Percentiles rank a stretch among this genome's conserved stretches.
Conservation (phyloP, 139 green algal genomes). For the Chlorokybus atmophyticus region DNA sequence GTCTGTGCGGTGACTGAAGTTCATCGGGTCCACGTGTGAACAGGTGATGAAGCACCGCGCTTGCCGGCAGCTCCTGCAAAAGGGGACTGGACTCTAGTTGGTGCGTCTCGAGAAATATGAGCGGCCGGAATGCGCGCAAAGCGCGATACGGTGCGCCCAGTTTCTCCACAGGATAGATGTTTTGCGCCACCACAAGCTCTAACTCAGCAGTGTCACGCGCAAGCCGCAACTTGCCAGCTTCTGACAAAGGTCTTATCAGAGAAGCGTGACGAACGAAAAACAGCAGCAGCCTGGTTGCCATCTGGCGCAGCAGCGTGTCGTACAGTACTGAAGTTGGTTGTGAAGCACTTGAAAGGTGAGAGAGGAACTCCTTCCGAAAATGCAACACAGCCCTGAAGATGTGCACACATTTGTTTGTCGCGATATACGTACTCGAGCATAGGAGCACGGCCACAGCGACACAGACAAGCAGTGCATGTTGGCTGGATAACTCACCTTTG, state of each 20-base stretch:
- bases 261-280: constrained; percentile 79
- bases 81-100: constrained; percentile 21
- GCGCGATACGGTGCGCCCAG: constrained; percentile 44
- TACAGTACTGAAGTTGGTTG: too few species aligned
- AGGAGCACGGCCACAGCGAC: too few species aligned
- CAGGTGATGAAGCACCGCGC: constrained; percentile 67
- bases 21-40: constrained; percentile 51
- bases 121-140: constrained; percentile 50
- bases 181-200: constrained; percentile 52
- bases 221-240: constrained; percentile 46
- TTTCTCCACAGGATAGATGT: constrained; percentile 54
- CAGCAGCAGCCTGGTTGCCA: constrained; percentile 62
- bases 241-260: constrained; percentile 50
- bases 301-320: constrained; percentile 26
- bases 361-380: constrained; percentile 53
- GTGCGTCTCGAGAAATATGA: constrained; percentile 41
- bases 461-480: too few species aligned
- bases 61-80: constrained; percentile 48
- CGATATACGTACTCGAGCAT: too few species aligned
- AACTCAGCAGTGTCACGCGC: constrained; percentile 80
- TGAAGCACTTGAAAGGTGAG: too few species aligned
- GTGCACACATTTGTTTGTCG: too few species aligned
- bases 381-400: constrained; percentile 39
- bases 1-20: constrained; percentile 58
- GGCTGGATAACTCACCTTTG: too few species aligned